Conservation (phyloP, 176 grass and related monocot genomes). For the Alloteropsis semialata region DNA sequence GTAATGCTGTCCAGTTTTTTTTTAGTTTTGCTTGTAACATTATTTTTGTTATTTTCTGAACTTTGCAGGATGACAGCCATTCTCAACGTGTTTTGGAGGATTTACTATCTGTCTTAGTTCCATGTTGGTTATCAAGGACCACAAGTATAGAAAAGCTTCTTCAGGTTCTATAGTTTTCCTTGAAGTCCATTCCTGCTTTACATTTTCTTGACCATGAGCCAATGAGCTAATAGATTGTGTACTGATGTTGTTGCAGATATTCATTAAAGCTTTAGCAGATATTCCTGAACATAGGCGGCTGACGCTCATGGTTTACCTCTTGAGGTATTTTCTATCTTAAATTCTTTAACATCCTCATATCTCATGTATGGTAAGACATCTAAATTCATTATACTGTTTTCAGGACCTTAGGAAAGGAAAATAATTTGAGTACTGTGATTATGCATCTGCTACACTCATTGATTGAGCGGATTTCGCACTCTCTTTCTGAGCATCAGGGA, state of each 20-base stretch:
- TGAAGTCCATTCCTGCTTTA: conserved; percentile 22
- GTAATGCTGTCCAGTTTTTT: not conserved
- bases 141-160: conserved; percentile 80
- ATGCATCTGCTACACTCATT: conserved; percentile 59
- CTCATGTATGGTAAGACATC: not conserved
- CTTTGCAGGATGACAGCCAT: conserved; percentile 71
- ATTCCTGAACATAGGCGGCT: conserved; percentile 61
- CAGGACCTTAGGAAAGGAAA: conserved; percentile 73
- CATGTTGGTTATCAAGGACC: conserved; percentile 83
- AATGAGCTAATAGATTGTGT: not conserved
- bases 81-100: conserved; percentile 82
- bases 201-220: conserved; percentile 9
- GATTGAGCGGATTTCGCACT: conserved; percentile 32
- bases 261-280: conserved; percentile 84
- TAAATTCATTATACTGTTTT: conserved; percentile 21
- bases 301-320: conserved; percentile 75
- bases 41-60: not conserved
- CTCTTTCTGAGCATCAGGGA: conserved; percentile 20
- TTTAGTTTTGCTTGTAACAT: conserved; percentile 12
- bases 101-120: conserved; percentile 72
- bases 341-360: conserved; percentile 13
- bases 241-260: conserved; percentile 56
- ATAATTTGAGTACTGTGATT: conserved; percentile 58
- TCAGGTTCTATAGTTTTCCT: conserved; percentile 45
- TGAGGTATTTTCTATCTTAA: conserved; percentile 49